Evolutionary conservation across 495 filamentous ascomycete species (phyloP), one percentile per base, ranked within the genome.

Genomic region (Extremus antarcticus): DNA sequence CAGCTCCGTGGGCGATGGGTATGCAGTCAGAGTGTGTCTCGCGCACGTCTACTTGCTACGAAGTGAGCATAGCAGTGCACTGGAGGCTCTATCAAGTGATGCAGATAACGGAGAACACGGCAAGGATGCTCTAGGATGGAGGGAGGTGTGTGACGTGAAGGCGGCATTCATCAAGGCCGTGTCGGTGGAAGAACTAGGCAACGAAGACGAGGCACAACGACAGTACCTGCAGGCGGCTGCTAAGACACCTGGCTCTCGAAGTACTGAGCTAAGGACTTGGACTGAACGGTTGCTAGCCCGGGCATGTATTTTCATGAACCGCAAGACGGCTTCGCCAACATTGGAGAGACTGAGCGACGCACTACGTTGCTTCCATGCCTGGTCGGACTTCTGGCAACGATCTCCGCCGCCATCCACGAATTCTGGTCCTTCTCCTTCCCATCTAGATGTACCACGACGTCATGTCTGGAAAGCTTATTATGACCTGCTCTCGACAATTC

Each of bases 381-480:
- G 83, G 82, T 70, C 74, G 15, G 76, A 70, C 54, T 79, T 80
- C 65, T 80, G 78, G 79, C 69, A 71, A 63, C 59, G 55, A 2
- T 23, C 59, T 25, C 29, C 55, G 7, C 29, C 55, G 7, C 25
- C 55, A 3, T 19, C 55, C 21, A 47, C 46, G 2, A 55, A 23
- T 3, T 43, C 40, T 17, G 43, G 47, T 43, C n/a, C 3, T 24
- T 40, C 3, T 17, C 24, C 54, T 1, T 22, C 45, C 17, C 47
- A 54, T 1, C 11, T 58, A 3, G 59, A 62, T 35, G 35, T 58
- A 1, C 59, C 59, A 21, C 73, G 78, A 58, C 70, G 82, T 56
- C 68, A 74, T 35, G 75, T 90, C 15, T 95, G 88, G 88, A 82
- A 79, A 63, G 76, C 82, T 48, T 94, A 95, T 63, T 95, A 94